phyloP scores from a whole-genome alignment of 106 monocot species.

The Dioscorea dumetorum region DNA sequence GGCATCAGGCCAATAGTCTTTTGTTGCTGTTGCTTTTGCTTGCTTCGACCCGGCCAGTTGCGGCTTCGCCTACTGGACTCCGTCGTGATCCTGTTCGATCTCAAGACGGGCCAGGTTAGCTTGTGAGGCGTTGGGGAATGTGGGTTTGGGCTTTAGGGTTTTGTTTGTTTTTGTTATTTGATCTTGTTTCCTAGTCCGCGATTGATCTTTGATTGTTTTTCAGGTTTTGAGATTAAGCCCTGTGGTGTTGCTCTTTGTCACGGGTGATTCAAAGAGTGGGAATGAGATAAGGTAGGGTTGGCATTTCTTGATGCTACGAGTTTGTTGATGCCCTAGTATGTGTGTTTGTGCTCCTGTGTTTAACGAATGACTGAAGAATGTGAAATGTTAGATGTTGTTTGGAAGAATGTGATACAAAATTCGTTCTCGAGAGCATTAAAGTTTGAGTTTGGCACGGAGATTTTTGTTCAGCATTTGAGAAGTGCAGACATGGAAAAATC shows the following conservation, averaged over 20 bases:
- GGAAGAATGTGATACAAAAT: slow-evolving; percentile 19
- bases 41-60: slow-evolving; percentile 2
- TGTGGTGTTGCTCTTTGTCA: slow-evolving; percentile 33
- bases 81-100: slow-evolving; percentile 20
- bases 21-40: slow-evolving; percentile 4
- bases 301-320: not conserved
- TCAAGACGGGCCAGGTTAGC: slow-evolving; percentile 18
- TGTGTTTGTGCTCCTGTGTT: not conserved
- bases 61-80: not conserved
- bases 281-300: slow-evolving; percentile 25
- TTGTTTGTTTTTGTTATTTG: not conserved
- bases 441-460: slow-evolving; percentile 39
- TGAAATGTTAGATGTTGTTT: not conserved
- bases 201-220: not conserved
- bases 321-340: not conserved
- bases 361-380: not conserved
- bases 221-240: slow-evolving; percentile 39
- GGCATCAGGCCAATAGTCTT: slow-evolving; percentile 5
- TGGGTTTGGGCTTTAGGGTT: not conserved
- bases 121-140: not conserved
- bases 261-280: slow-evolving; percentile 17
- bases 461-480: slow-evolving; percentile 38
- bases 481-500: slow-evolving; percentile 28
- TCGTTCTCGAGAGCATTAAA: slow-evolving; percentile 49
- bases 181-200: not conserved